Evolutionary conservation across 2,329 filamentous ascomycete species (phyloP).

Genomic region (Fonsecaea monophora): DNA sequence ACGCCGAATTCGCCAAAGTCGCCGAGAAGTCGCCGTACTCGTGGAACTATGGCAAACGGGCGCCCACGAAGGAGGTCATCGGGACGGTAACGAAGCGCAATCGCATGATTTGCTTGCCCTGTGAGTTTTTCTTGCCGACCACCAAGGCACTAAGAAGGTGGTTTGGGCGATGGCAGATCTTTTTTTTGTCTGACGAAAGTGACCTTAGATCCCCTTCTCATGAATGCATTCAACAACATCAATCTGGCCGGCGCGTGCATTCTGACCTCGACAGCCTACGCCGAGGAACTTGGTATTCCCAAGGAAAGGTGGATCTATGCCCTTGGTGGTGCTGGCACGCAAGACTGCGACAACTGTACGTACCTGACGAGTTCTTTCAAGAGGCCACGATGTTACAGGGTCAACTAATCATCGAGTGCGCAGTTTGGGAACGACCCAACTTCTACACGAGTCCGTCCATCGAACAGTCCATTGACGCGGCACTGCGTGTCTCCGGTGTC

Average conservation of each 20-base stretch:
- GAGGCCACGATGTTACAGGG: not conserved
- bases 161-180: not conserved
- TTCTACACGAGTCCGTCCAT: slow-evolving; percentile 66
- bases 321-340: slow-evolving; percentile 67
- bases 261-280: slow-evolving; percentile 64
- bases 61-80: slow-evolving; percentile 60
- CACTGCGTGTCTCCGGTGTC: slow-evolving; percentile 57
- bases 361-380: slow-evolving; percentile 11
- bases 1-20: slow-evolving; percentile 66
- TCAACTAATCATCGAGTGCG: slow-evolving; percentile 13
- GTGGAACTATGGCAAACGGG: slow-evolving; percentile 62
- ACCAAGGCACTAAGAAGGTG: not conserved
- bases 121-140: slow-evolving; percentile 51
- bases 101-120: slow-evolving; percentile 72
- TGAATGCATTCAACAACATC: slow-evolving; percentile 75
- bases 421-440: slow-evolving; percentile 68
- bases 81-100: slow-evolving; percentile 63
- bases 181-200: slow-evolving; percentile 28
- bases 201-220: slow-evolving; percentile 66
- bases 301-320: slow-evolving; percentile 68
- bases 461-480: slow-evolving; percentile 62
- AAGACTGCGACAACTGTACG: slow-evolving; percentile 63
- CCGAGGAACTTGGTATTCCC: slow-evolving; percentile 61
- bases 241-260: slow-evolving; percentile 68
- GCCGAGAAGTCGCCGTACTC: slow-evolving; percentile 61